A percentile compares a stretch with the other conserved stretches of the same genome.
Evolutionary conservation across 1,284 basidiomycete genomes (phyloP).

Genomic region (Vanrija humicola): DNA sequence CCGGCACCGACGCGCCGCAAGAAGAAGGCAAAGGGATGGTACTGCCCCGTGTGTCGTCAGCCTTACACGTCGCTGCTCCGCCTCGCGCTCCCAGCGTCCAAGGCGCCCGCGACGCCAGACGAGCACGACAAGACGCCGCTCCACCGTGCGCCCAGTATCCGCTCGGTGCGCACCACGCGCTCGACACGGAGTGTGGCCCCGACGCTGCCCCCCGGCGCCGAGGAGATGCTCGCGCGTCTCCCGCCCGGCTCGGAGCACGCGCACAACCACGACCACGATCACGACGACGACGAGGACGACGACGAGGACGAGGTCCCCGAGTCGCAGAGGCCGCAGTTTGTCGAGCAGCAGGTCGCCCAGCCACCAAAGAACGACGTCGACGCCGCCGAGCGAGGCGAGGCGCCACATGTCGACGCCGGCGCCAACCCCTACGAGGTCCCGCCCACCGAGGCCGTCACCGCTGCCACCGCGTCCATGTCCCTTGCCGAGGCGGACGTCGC

Average conservation of each 20-base stretch:
- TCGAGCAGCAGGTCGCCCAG: too few species aligned
- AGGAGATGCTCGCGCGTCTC: conserved; percentile 42
- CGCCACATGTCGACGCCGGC: conserved; percentile 7
- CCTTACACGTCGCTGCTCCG: conserved; percentile 82
- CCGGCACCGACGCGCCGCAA: conserved; percentile 58
- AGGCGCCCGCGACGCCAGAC: conserved; percentile 10
- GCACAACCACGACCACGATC: conserved; percentile 17
- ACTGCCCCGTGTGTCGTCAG: conserved; percentile 87
- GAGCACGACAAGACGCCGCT: conserved; percentile 7
- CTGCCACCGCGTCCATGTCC: too few species aligned
- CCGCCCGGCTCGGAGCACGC: conserved; percentile 19
- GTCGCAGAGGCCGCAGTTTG: not conserved
- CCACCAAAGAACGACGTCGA: too few species aligned
- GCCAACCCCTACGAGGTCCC: too few species aligned
- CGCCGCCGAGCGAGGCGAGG: too few species aligned
- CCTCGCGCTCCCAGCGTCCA: conserved; percentile 67
- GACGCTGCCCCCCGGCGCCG: conserved; percentile 48
- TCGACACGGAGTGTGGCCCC: conserved; percentile 34
- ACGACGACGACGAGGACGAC: conserved; percentile 12
- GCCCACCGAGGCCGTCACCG: not conserved
- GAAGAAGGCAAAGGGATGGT: conserved; percentile 89
- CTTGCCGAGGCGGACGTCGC: too few species aligned
- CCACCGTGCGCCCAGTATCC: conserved; percentile 26
- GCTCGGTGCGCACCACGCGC: conserved; percentile 24
- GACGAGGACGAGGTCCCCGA: conserved; percentile 3